Percentiles rank a stretch among this genome's conserved stretches.
Conservation (phyloP, 2,329 filamentous ascomycete genomes). For the Phaeoacremonium minimum region DNA sequence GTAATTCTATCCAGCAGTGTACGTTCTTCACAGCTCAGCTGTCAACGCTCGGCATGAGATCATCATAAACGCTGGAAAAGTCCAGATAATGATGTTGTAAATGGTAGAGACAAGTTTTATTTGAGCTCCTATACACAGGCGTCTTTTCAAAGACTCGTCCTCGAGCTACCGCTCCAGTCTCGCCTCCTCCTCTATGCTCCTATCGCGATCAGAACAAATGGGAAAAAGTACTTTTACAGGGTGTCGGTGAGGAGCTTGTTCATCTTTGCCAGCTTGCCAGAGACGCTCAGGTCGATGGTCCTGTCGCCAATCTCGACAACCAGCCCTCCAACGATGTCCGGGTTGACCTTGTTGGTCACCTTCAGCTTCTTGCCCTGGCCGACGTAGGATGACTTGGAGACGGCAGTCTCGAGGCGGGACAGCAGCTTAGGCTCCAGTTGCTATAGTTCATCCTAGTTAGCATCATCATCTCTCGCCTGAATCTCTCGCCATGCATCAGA, state of each 20-base stretch:
- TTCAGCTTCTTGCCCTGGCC: conserved; percentile 96
- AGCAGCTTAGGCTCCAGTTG: conserved; percentile 85
- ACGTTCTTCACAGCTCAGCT: too few species aligned
- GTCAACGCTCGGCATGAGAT: too few species aligned
- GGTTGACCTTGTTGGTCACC: conserved; percentile 89
- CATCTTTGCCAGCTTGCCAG: conserved; percentile 91
- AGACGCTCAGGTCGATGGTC: conserved; percentile 96
- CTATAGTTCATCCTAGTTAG: conserved; percentile 42
- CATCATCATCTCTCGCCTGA: too few species aligned
- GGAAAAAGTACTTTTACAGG: conserved; percentile 66
- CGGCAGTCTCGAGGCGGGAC: conserved; percentile 77
- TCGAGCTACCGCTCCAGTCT: too few species aligned
- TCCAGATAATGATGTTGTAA: too few species aligned
- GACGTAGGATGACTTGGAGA: conserved; percentile 85
- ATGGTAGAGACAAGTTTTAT: too few species aligned
- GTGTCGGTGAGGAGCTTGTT: conserved; percentile 98
- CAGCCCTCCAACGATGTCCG: conserved; percentile 89
- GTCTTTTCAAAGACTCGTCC: too few species aligned
- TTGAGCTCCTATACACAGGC: too few species aligned
- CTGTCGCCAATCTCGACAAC: conserved; percentile 96
- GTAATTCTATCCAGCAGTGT: too few species aligned
- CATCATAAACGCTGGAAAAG: too few species aligned
- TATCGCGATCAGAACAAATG: conserved; percentile 1
- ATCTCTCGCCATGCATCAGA: too few species aligned
- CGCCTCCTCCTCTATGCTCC: too few species aligned